Evolutionary conservation across 2,329 filamentous ascomycete genomes (phyloP), one percentile per base, ranked within the genome.

Genomic region (Alternaria ventricosa): DNA sequence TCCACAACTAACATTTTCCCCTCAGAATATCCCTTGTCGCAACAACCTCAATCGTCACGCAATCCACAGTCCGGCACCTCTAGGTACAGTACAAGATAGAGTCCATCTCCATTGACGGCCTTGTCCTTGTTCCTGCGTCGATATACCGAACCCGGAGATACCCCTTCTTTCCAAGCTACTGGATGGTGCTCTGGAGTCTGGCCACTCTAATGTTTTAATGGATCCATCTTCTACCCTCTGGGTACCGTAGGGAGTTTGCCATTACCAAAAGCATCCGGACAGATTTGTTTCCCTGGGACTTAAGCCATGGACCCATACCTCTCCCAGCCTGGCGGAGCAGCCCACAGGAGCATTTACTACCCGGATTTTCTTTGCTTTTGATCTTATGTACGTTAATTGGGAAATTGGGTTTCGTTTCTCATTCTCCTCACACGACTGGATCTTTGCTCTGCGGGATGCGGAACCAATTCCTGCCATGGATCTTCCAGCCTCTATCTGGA

Each of bases 71-170:
- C 72, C 60, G 71, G 69, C 46, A 68, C 66, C 60, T 60, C 68
- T 61, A 71, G 60, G 59, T 67, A 62, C 66, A 65, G 62, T 57
- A 65, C 70, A 67, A 70, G 72, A 75, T 75, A 63, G 60, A 72
- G 72, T 70, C 70, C 72, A 63, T 64, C 65, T 63, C 66, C 66
- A 57, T 67, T 66, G 67, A 67, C 69, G 71, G 68, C 70, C 65
- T 68, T 72, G 66, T 65, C 55, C 68, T 70, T 70, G 56, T 78
- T 74, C 62, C 68, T 70, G 69, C 71, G 71, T 75, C 70, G 70
- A 74, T 74, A 63, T 68, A 64, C 67, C 61, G 67, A 70, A 64
- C 71, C 75, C 68, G 75, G 75, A 78, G 75, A 79, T 78, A 79
- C 75, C 77, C 76, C 54, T 68, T 74, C 64, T 68, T 70, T 63